phyloP scores from a whole-genome alignment of 257 asterid species.

The Sherardia arvensis region DNA sequence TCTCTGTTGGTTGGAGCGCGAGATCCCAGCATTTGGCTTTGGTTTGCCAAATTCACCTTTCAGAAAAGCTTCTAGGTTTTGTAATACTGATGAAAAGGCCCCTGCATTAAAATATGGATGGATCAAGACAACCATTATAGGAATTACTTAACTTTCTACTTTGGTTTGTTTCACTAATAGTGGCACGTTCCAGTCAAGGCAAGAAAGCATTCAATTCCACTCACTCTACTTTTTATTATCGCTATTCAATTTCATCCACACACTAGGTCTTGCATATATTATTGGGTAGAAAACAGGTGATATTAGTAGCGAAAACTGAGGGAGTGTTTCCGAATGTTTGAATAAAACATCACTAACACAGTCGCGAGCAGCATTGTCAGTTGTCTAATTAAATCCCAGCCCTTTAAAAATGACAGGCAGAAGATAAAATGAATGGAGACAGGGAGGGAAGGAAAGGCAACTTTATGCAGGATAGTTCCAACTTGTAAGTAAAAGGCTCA shows the following conservation, averaged over 20 bases:
- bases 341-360: neutral
- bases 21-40: slow-evolving; percentile 18
- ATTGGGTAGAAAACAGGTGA: neutral
- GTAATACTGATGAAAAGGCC: slow-evolving; percentile 33
- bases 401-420: neutral
- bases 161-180: neutral
- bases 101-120: slow-evolving; percentile 34
- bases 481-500: neutral
- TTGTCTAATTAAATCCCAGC: neutral
- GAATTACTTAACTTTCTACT: neutral
- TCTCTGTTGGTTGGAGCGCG: slow-evolving; percentile 16
- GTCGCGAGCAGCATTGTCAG: neutral
- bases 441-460: neutral
- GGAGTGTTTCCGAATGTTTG: neutral
- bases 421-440: neutral
- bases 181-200: neutral
- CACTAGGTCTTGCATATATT: neutral
- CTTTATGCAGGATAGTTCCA: neutral
- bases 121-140: neutral
- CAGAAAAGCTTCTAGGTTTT: slow-evolving; percentile 46
- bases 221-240: neutral
- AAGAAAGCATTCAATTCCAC: neutral
- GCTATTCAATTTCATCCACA: neutral
- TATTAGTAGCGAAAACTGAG: neutral
- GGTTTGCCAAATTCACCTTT: slow-evolving; percentile 30